Evolutionary conservation across 768 basidiomycete species (phyloP).

Genomic region (Butyriboletus loyo): DNA sequence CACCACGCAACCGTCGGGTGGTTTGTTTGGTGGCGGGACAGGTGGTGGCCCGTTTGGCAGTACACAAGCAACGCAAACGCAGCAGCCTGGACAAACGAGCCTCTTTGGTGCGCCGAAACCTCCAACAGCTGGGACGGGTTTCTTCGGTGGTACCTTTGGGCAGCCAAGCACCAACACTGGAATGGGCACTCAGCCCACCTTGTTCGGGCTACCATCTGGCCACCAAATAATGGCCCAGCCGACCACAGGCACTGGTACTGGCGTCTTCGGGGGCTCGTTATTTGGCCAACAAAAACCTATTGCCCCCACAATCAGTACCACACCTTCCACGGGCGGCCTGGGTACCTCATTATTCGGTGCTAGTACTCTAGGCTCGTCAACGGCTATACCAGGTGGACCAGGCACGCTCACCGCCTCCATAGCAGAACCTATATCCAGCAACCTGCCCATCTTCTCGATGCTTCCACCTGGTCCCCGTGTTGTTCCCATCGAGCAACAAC

Average conservation of each 20-base stretch:
- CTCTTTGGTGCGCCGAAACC: slow-evolving; percentile 32
- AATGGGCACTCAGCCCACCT: slow-evolving; percentile 27
- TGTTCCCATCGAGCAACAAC: slow-evolving; percentile 54
- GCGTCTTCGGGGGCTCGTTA: slow-evolving; percentile 41
- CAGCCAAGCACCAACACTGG: slow-evolving; percentile 36
- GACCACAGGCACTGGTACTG: slow-evolving; percentile 25
- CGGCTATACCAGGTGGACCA: slow-evolving; percentile 45
- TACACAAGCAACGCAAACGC: slow-evolving; percentile 36
- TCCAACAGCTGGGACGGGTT: slow-evolving; percentile 30
- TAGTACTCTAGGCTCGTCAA: slow-evolving; percentile 39
- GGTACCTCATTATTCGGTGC: slow-evolving; percentile 41
- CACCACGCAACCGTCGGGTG: slow-evolving; percentile 26
- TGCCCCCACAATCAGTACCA: slow-evolving; percentile 45
- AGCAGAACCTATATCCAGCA: slow-evolving; percentile 75
- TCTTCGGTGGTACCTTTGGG: slow-evolving; percentile 54
- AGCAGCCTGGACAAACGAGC: slow-evolving; percentile 34
- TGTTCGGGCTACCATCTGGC: slow-evolving; percentile 55
- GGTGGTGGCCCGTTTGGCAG: slow-evolving; percentile 34
- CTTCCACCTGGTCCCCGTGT: slow-evolving; percentile 69
- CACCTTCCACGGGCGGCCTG: slow-evolving; percentile 38
- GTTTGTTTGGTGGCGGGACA: slow-evolving; percentile 38
- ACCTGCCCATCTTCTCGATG: slow-evolving; percentile 71
- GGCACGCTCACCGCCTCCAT: slow-evolving; percentile 80
- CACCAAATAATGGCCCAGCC: slow-evolving; percentile 41
- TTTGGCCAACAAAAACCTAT: slow-evolving; percentile 51